These are phyloP conservation scores for Salpingoeca rosetta DNA, from an alignment of 78 protist species.

Conservation along the genomic window DNA sequence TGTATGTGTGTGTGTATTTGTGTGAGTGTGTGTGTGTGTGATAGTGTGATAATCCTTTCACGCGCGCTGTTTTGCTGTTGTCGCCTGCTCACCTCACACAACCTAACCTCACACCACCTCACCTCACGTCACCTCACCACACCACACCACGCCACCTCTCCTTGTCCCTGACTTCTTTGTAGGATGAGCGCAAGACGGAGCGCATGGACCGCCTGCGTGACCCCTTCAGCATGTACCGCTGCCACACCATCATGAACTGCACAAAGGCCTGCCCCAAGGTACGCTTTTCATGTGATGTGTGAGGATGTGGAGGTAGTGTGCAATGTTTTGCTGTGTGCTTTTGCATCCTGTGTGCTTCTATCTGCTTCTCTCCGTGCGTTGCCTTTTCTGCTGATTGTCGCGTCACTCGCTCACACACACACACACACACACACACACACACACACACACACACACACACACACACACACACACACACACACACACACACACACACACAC, in stretches of 20 bases:
- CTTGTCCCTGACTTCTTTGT: conserved; percentile 24
- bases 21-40: no score
- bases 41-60: conserved; percentile 45
- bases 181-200: conserved; percentile 32
- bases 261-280: conserved; percentile 62
- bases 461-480: no score
- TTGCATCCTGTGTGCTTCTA: background rate
- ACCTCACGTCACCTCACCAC: no score
- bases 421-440: background rate
- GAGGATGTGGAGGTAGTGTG: background rate
- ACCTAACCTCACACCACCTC: no score
- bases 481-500: no score
- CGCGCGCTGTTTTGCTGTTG: conserved; percentile 55
- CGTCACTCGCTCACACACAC: background rate
- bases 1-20: background rate
- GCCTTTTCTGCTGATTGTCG: background rate
- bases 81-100: no score
- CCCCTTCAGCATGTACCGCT: conserved; percentile 52
- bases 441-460: no score
- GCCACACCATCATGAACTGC: conserved; percentile 92
- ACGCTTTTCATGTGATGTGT: background rate
- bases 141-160: no score
- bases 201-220: conserved; percentile 16
- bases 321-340: background rate
- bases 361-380: background rate